Evolutionary conservation across 257 asterid species (phyloP).

Genomic region (Solanum medicagineum): DNA sequence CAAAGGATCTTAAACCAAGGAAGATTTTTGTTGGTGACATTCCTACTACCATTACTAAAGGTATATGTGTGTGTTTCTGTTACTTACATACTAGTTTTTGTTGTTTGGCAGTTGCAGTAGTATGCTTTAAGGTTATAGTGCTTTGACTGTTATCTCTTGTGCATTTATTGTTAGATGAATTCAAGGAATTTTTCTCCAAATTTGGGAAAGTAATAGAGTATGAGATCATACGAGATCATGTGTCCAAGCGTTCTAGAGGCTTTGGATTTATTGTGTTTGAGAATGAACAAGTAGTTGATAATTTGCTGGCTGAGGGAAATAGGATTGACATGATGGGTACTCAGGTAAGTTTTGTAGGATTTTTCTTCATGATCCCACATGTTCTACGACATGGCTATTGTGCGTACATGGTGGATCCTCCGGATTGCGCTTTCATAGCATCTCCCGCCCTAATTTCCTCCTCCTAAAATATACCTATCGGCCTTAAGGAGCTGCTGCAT

Average conservation of each 20-base stretch:
- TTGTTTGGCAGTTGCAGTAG: background rate
- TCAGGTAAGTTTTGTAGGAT: slow-evolving; percentile 40
- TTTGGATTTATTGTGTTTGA: slow-evolving; percentile 92
- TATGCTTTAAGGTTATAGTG: background rate
- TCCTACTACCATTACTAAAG: slow-evolving; percentile 73
- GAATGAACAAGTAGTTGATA: slow-evolving; percentile 73
- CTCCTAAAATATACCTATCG: background rate
- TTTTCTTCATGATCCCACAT: background rate
- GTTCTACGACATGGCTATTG: slow-evolving; percentile 6
- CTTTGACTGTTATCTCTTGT: background rate
- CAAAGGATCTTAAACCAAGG: slow-evolving; percentile 81
- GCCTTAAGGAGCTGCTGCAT: background rate
- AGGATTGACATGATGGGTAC: slow-evolving; percentile 92
- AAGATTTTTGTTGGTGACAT: slow-evolving; percentile 92
- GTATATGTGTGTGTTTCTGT: slow-evolving; percentile 11
- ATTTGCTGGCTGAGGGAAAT: slow-evolving; percentile 61
- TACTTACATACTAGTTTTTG: background rate
- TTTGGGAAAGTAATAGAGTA: slow-evolving; percentile 78
- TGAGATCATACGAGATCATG: slow-evolving; percentile 84
- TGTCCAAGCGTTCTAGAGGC: slow-evolving; percentile 85
- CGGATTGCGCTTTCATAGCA: background rate
- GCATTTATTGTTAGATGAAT: slow-evolving; percentile 36
- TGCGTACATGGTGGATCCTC: background rate
- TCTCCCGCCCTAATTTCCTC: background rate
- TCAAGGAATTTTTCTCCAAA: slow-evolving; percentile 72